Evolutionary conservation across 2,329 filamentous ascomycete species (phyloP).

Genomic region (Sodiomyces alkalinus): DNA sequence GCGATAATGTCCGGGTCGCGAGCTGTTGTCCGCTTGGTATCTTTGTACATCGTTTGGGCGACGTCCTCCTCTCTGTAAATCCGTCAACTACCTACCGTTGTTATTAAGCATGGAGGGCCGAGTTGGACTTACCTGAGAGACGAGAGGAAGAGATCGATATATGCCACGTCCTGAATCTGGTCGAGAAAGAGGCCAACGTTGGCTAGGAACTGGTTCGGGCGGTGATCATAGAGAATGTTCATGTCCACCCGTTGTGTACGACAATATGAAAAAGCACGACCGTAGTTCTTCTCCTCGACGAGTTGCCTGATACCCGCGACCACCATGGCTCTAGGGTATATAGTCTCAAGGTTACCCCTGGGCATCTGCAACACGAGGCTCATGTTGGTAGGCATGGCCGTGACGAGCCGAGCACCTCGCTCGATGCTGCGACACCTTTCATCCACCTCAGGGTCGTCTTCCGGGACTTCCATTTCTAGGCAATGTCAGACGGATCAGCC

Average conservation of each 20-base stretch:
- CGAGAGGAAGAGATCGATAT: slow-evolving; percentile 83
- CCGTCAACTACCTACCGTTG: no score
- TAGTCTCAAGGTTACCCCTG: slow-evolving; percentile 86
- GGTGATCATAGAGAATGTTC: slow-evolving; percentile 92
- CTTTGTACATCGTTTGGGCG: slow-evolving; percentile 80
- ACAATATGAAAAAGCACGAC: slow-evolving; percentile 71
- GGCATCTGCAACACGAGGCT: slow-evolving; percentile 88
- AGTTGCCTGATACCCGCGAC: slow-evolving; percentile 73
- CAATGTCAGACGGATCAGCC: slow-evolving; percentile 9
- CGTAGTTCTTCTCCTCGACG: slow-evolving; percentile 70
- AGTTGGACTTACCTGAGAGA: slow-evolving; percentile 50
- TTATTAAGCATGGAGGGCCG: no score
- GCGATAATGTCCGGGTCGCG: neutral
- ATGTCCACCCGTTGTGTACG: slow-evolving; percentile 90
- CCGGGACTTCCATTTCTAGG: slow-evolving; percentile 64
- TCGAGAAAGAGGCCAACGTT: slow-evolving; percentile 66
- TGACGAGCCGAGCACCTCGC: slow-evolving; percentile 72
- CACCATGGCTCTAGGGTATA: slow-evolving; percentile 84
- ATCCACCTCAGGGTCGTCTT: slow-evolving; percentile 79
- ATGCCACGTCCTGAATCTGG: slow-evolving; percentile 66
- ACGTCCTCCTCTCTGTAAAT: slow-evolving; percentile 67
- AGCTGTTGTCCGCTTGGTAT: slow-evolving; percentile 44
- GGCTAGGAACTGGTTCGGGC: slow-evolving; percentile 69
- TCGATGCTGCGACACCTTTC: slow-evolving; percentile 88
- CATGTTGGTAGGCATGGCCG: slow-evolving; percentile 77